Conservation (phyloP, 2,329 filamentous ascomycete genomes). For the Penicillium psychrosexuale region DNA sequence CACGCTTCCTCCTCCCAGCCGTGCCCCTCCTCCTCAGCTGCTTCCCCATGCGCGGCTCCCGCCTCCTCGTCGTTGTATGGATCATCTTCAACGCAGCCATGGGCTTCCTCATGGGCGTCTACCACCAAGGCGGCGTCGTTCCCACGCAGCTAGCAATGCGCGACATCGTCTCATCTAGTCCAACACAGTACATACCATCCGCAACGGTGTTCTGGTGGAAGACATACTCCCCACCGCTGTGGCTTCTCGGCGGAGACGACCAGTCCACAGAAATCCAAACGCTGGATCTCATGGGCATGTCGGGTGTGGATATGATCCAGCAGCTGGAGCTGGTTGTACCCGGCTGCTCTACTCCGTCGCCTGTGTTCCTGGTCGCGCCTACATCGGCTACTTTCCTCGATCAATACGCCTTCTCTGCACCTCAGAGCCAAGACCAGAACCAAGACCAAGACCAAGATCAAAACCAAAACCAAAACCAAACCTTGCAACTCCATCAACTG, state of each 20-base stretch:
- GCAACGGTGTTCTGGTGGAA: conserved; percentile 54
- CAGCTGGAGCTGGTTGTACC: conserved; percentile 37
- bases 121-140: conserved; percentile 54
- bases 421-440: conserved; percentile 12
- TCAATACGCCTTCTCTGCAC: conserved; percentile 25
- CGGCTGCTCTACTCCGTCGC: conserved; percentile 28
- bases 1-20: conserved; percentile 51
- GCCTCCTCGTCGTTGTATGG: conserved; percentile 46
- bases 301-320: conserved; percentile 40
- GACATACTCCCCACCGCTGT: conserved; percentile 52
- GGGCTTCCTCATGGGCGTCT: conserved; percentile 51
- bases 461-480: too few relatives aligned
- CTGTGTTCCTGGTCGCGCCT: conserved; percentile 46
- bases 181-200: conserved; percentile 7
- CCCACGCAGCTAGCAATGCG: conserved; percentile 49
- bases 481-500: conserved; percentile 37
- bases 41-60: conserved; percentile 41
- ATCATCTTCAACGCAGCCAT: conserved; percentile 49
- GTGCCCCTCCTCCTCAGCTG: conserved; percentile 52
- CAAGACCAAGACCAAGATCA: too few relatives aligned
- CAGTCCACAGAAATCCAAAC: conserved; percentile 38
- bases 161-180: conserved; percentile 33
- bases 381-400: conserved; percentile 45
- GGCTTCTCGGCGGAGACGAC: conserved; percentile 46
- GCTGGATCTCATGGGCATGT: conserved; percentile 50